Evolutionary conservation across 2,329 filamentous ascomycete genomes (phyloP).

Genomic region (Penicillium crustosum): DNA sequence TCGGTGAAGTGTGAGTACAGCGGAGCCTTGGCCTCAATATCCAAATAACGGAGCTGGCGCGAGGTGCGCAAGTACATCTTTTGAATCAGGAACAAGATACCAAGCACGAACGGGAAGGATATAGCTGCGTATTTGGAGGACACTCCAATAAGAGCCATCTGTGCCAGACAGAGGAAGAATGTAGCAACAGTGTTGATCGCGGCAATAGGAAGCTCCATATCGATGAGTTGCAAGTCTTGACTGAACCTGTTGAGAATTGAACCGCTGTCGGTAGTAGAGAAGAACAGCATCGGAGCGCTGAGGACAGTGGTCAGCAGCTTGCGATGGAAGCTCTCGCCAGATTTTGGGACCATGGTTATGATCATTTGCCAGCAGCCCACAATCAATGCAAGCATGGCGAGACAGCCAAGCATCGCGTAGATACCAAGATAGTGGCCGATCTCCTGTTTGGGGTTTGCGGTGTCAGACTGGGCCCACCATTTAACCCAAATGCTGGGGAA

Average conservation of each 20-base stretch:
- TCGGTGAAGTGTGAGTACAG: conserved; percentile 60
- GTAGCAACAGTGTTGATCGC: conserved; percentile 42
- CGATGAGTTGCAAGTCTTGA: conserved; percentile 47
- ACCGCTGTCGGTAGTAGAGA: conserved; percentile 44
- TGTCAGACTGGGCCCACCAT: conserved; percentile 44
- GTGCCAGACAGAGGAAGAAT: conserved; percentile 42
- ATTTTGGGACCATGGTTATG: conserved; percentile 55
- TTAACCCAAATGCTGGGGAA: conserved; percentile 46
- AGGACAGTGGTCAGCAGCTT: conserved; percentile 51
- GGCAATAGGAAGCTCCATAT: conserved; percentile 45
- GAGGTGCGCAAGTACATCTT: conserved; percentile 62
- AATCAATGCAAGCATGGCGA: conserved; percentile 39
- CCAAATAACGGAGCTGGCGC: conserved; percentile 59
- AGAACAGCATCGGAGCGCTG: conserved; percentile 45
- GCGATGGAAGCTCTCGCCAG: conserved; percentile 52
- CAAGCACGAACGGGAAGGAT: conserved; percentile 52
- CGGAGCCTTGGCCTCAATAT: conserved; percentile 62
- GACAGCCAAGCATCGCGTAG: conserved; percentile 41
- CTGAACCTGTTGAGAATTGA: conserved; percentile 47
- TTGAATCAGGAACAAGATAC: conserved; percentile 53
- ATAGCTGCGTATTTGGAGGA: conserved; percentile 51
- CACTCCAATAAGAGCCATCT: conserved; percentile 52
- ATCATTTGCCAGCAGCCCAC: conserved; percentile 49
- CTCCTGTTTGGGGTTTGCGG: conserved; percentile 33
- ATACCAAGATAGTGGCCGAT: conserved; percentile 42